Evolutionary conservation across 2,329 filamentous ascomycete species (phyloP), one percentile per base, ranked within the genome.

Genomic region (Ophidiomyces ophidiicola): DNA sequence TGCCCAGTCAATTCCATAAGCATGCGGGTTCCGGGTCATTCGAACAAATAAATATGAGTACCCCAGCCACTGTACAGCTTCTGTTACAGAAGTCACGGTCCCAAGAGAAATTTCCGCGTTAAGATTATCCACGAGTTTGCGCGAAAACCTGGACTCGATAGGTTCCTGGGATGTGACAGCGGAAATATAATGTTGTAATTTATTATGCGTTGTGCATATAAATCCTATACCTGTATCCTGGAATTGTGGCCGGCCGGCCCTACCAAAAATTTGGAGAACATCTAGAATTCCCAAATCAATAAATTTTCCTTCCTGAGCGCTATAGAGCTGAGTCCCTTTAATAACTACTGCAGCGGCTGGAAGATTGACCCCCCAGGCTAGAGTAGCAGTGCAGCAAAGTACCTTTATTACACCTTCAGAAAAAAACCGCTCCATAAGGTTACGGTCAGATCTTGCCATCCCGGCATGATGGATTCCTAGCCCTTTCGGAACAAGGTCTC

Each of bases 291-390:
- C 88, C 4, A 98, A 71, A 54, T 98, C 90, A 14, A 94, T 81
- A 50, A 94, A 96, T 60, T 93, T 94, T 60, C 90, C 90, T 37
- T 93, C 88, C 57, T 94, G 84, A 0, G 90, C 80, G 57, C 87
- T 96, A 63, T 98, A 98, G 0, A 98, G 75, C 55, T 96, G 88
- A 0, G 90, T 98, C 11, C 90, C 90, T 59, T 98, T 98, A 70
- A 98, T 98, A 38, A 98, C 74, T 36, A 98, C 90, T 0, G 90
- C 92, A 0, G 90, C 90, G 23, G 90, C 90, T 1, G 90, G 90
- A 60, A 98, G 74, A 60, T 98, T 98, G 56, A 98, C 88, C 77
- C 90, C 90, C 90, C 90, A 98, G 0, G 90, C 90, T 18, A 98
- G 71, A 1, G 90, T 98, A 7, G 90, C 90, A 2, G 90, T 98